Evolutionary conservation across 1,139 yeast genomes (phyloP).

Genomic region (Magnusiomyces paraingens): DNA sequence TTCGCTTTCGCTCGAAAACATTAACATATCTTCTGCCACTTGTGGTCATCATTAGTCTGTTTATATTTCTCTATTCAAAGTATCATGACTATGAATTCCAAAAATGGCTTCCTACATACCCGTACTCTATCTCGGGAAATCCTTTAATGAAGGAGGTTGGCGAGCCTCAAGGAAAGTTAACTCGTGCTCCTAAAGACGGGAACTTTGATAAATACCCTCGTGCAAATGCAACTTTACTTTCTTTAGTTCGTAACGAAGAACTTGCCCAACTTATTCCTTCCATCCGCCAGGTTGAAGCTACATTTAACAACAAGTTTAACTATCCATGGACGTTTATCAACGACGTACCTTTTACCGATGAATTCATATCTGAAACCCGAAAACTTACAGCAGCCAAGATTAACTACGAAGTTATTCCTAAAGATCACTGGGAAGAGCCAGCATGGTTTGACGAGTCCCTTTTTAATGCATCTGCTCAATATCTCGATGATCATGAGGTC

Average conservation of each 20-base stretch:
- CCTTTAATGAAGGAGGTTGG: slow-evolving; percentile 23
- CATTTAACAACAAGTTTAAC: slow-evolving; percentile 60
- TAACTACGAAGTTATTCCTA: slow-evolving; percentile 35
- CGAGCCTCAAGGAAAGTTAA: slow-evolving; percentile 17
- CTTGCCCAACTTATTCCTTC: slow-evolving; percentile 43
- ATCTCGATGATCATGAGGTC: slow-evolving; percentile 42
- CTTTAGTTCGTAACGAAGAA: slow-evolving; percentile 66
- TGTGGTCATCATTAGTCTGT: background rate
- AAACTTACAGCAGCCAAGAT: slow-evolving; percentile 14
- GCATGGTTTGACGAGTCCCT: slow-evolving; percentile 39
- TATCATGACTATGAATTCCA: slow-evolving; percentile 9
- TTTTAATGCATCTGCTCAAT: slow-evolving; percentile 33
- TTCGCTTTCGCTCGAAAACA: background rate
- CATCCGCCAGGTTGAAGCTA: slow-evolving; percentile 48
- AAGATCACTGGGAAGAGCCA: slow-evolving; percentile 63
- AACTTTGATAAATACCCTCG: slow-evolving; percentile 30
- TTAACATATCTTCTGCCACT: background rate
- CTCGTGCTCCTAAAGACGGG: slow-evolving; percentile 6
- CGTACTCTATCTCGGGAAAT: slow-evolving; percentile 23
- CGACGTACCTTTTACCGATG: slow-evolving; percentile 56
- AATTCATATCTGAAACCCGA: slow-evolving; percentile 42
- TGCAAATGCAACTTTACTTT: slow-evolving; percentile 69
- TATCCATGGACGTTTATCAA: slow-evolving; percentile 80
- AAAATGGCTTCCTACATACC: slow-evolving; percentile 25
- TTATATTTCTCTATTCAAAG: background rate